Evolutionary conservation across 169 alveolate genomes (phyloP), one percentile per base, ranked within the genome.

Genomic region (Eimeria falciformis): DNA sequence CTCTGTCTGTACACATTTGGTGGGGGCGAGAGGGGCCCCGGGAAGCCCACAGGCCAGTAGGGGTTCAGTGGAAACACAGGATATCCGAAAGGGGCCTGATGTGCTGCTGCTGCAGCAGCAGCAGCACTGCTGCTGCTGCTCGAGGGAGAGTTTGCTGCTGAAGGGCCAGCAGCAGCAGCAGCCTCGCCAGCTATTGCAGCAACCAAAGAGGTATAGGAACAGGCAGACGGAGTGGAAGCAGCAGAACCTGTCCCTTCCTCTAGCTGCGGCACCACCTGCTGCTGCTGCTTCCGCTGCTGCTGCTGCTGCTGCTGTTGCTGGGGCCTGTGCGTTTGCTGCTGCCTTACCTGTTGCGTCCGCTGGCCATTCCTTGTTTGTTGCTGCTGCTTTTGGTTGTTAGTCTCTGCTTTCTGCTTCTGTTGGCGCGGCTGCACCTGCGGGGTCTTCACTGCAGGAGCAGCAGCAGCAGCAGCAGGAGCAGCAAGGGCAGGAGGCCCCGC

Each of bases 301-400:
- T 82, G 68, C 90, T 82, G 90, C 40, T 53, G 78, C 79, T 65
- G 75, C 9, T 78, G 90, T 5, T 68, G 56, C n/a, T 62, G 62
- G 55, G 25, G 90, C 53, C 71, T 29, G 12, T 33, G 73, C 18
- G n/a, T 25, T 18, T 62, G 73, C 73, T 9, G 73, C 83, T 3
- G 69, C 11, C 66, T 37, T 29, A 53, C n/a, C 3, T 40, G 21
- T 40, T 2, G 46, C 23, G 84, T 2, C 29, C 45, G 84, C 29
- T 53, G 5, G 75, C 50, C 58, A 46, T 27, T 40, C n/a, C 71
- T 23, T 21, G 21, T 11, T 27, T 33, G 50, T 71, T 40, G 46
- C 14, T 27, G 84, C 83, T 23, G 55, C 14, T 23, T n/a, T 17
- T 21, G 45, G 68, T 62, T 62, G 17, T 18, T 5, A 71, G 50